phyloP scores from a whole-genome alignment of 768 basidiomycete species.

The Termitomyces sp. region DNA sequence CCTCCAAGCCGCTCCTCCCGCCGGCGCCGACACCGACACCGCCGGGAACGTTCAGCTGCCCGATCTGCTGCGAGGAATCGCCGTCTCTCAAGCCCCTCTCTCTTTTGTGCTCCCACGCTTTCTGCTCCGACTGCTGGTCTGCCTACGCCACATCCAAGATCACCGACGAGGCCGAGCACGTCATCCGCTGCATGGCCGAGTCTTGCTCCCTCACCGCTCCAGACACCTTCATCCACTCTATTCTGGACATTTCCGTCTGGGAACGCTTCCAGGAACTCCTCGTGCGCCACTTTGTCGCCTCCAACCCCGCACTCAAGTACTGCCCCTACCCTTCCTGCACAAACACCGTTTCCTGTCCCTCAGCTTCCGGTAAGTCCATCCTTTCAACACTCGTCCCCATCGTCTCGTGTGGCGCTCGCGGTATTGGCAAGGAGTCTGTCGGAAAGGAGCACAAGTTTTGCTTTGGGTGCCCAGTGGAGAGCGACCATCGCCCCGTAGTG shows the following conservation, averaged over 20 bases:
- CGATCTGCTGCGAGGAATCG: slow-evolving; percentile 87
- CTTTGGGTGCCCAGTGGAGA: slow-evolving; percentile 88
- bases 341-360: slow-evolving; percentile 84
- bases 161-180: slow-evolving; percentile 71
- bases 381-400: slow-evolving; percentile 81
- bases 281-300: slow-evolving; percentile 85
- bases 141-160: slow-evolving; percentile 79
- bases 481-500: slow-evolving; percentile 88
- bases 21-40: not conserved
- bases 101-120: slow-evolving; percentile 78
- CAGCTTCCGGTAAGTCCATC: slow-evolving; percentile 70
- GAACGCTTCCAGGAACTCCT: slow-evolving; percentile 82
- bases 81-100: slow-evolving; percentile 54
- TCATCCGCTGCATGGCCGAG: slow-evolving; percentile 77
- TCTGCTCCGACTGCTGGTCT: slow-evolving; percentile 81
- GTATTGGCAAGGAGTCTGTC: slow-evolving; percentile 28
- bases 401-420: slow-evolving; percentile 73
- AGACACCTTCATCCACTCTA: slow-evolving; percentile 53
- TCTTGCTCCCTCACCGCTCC: slow-evolving; percentile 61
- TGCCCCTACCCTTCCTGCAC: slow-evolving; percentile 96
- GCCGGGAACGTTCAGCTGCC: slow-evolving; percentile 65
- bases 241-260: slow-evolving; percentile 39
- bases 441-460: slow-evolving; percentile 77
- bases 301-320: slow-evolving; percentile 79
- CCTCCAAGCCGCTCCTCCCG: not conserved